Percentiles rank a stretch among this genome's conserved stretches.
Evolutionary conservation across 1,139 yeast genomes (phyloP).

Genomic region (Wickerhamomyces sp.): DNA sequence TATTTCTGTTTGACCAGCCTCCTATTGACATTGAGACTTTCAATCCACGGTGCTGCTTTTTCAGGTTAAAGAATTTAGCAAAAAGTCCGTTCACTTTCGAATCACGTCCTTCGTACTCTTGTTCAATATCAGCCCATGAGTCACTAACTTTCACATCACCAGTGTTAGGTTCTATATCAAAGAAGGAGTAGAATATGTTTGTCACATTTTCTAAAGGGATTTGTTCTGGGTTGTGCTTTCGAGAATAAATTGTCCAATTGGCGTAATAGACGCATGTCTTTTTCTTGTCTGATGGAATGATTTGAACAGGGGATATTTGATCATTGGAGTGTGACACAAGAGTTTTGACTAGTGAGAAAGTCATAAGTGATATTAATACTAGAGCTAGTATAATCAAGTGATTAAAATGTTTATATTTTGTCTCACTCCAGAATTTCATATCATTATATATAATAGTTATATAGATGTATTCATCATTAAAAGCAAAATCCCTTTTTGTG

Average conservation of each 20-base stretch:
- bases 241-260: constrained; percentile 72
- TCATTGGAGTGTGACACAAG: not conserved
- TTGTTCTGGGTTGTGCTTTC: constrained; percentile 58
- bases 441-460: too few relatives aligned
- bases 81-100: constrained; percentile 13
- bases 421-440: too few relatives aligned
- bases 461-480: too few relatives aligned
- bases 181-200: constrained; percentile 76
- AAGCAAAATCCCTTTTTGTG: too few relatives aligned
- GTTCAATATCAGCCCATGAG: constrained; percentile 61
- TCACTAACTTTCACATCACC: constrained; percentile 58
- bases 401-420: too few relatives aligned
- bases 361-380: not conserved
- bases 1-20: constrained; percentile 70
- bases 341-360: not conserved
- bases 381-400: too few relatives aligned
- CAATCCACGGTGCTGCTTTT: constrained; percentile 39
- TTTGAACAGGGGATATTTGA: constrained; percentile 1
- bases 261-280: constrained; percentile 40
- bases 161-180: constrained; percentile 47
- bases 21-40: constrained; percentile 76
- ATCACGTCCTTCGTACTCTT: constrained; percentile 28
- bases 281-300: not conserved
- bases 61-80: constrained; percentile 19
- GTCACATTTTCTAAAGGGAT: constrained; percentile 56